These are phyloP conservation scores for Trichomonascaceae sp. DNA, from an alignment of 1,139 yeast genomes.

Conservation along the genomic window DNA sequence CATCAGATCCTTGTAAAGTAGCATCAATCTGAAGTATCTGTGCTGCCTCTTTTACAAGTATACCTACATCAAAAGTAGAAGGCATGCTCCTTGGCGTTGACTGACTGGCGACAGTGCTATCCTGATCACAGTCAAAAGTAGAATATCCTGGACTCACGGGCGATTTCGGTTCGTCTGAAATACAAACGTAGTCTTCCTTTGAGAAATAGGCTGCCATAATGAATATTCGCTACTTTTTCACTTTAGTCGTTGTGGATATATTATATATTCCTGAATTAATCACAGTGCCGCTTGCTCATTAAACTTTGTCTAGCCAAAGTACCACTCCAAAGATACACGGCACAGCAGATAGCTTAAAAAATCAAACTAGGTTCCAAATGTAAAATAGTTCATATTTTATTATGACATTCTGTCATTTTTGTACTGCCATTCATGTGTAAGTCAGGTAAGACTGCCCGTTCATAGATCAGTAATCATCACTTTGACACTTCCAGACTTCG, in stretches of 20 bases:
- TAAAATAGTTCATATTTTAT: neutral
- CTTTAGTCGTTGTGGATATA: neutral
- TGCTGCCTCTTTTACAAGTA: neutral
- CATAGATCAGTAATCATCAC: constrained; percentile 50
- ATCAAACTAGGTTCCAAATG: neutral
- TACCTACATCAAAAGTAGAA: neutral
- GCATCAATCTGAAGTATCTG: neutral
- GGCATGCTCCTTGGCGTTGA: neutral
- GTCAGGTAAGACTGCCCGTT: neutral
- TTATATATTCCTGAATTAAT: neutral
- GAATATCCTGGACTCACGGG: neutral
- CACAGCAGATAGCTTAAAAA: neutral
- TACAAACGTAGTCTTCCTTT: neutral
- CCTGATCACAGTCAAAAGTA: neutral
- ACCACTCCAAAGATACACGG: neutral
- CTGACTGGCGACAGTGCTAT: neutral
- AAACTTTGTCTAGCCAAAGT: neutral
- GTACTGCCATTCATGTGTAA: neutral
- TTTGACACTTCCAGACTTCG: constrained; percentile 49
- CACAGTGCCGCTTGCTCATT: neutral
- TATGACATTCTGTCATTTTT: neutral
- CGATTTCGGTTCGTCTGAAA: neutral
- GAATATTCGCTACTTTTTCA: neutral
- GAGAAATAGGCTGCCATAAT: neutral
- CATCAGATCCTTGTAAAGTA: neutral